Percentiles rank a stretch among this genome's conserved stretches.
Evolutionary conservation across 2,329 filamentous ascomycete genomes (phyloP).

Genomic region (Exophiala bonariae): DNA sequence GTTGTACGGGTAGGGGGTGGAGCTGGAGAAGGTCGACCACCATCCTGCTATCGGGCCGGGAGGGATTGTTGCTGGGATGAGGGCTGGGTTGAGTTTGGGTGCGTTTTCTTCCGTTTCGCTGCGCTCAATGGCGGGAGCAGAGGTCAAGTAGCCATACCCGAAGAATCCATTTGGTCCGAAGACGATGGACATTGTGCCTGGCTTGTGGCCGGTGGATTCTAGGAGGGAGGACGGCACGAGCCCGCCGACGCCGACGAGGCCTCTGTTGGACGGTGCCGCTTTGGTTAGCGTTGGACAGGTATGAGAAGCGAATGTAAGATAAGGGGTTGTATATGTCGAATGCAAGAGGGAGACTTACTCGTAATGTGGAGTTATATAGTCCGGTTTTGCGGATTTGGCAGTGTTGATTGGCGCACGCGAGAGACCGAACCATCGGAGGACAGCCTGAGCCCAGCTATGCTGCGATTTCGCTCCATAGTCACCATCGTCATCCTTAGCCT

Average conservation of each 20-base stretch:
- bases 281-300: no score
- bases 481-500: neutral
- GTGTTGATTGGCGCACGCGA: neutral
- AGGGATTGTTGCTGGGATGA: slow-evolving; percentile 23
- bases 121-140: neutral
- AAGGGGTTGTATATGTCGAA: no score
- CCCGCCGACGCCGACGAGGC: slow-evolving; percentile 48
- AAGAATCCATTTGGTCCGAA: slow-evolving; percentile 54
- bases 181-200: slow-evolving; percentile 42
- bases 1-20: slow-evolving; percentile 10
- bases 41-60: slow-evolving; percentile 39
- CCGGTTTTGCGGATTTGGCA: neutral
- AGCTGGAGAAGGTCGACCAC: slow-evolving; percentile 44
- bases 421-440: slow-evolving; percentile 32
- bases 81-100: neutral
- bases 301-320: no score
- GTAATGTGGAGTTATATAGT: slow-evolving; percentile 36
- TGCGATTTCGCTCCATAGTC: neutral
- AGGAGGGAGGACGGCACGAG: slow-evolving; percentile 40
- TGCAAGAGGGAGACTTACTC: slow-evolving; percentile 30
- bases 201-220: slow-evolving; percentile 29
- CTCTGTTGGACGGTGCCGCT: no score
- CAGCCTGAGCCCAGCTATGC: neutral
- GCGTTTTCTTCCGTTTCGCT: slow-evolving; percentile 18
- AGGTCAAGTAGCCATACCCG: slow-evolving; percentile 44